Evolutionary conservation across 75 land plant genomes (phyloP).

Genomic region (Cupressus sempervirens): DNA sequence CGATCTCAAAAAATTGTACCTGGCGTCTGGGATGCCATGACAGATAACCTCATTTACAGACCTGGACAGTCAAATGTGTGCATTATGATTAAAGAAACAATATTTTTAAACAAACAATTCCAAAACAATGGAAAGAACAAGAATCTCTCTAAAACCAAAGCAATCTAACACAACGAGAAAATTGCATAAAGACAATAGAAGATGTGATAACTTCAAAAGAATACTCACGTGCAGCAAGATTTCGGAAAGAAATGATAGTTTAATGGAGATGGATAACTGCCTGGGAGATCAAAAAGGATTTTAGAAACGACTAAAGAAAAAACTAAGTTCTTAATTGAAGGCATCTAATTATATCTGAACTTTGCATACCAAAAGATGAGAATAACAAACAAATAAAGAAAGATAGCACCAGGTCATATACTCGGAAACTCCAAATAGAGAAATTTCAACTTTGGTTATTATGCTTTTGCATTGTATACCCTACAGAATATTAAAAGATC

Average conservation of each 20-base stretch:
- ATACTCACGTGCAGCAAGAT: conserved; percentile 99
- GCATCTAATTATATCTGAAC: background rate
- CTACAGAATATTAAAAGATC: background rate
- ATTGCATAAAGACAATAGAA: background rate
- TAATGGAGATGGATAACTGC: conserved; percentile 96
- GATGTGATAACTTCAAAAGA: conserved; percentile 5
- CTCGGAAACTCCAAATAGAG: background rate
- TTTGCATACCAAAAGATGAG: background rate
- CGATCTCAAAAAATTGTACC: conserved; percentile 31
- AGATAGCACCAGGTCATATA: background rate
- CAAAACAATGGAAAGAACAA: background rate
- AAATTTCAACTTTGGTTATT: background rate
- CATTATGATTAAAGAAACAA: background rate
- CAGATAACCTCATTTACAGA: conserved; percentile 98
- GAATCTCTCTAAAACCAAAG: background rate
- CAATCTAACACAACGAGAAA: background rate
- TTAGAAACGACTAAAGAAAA: background rate
- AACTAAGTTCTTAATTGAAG: background rate
- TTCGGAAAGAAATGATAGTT: conserved; percentile 98
- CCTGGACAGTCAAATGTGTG: conserved; percentile 29
- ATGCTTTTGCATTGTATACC: background rate
- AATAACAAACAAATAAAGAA: background rate
- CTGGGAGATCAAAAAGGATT: conserved; percentile 30
- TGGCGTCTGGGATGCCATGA: conserved; percentile 98
- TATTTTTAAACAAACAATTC: background rate